Evolutionary conservation across 2,329 filamentous ascomycete genomes (phyloP).

Genomic region (Colletotrichum coccodes): DNA sequence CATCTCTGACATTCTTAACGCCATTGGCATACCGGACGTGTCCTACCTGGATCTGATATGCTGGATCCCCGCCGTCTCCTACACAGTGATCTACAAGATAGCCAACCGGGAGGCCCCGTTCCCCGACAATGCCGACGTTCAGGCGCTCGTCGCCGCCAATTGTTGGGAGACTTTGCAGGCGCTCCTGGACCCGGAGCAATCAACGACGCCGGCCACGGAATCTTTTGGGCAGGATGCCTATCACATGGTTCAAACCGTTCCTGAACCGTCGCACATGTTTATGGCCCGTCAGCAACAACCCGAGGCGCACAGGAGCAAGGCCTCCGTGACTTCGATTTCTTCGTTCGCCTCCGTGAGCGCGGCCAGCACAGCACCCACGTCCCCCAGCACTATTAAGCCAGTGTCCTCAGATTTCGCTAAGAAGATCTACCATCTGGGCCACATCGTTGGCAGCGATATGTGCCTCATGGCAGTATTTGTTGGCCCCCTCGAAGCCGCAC

Average conservation of each 20-base stretch:
- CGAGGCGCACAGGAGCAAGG: neutral
- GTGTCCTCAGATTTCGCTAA: neutral
- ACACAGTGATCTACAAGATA: neutral
- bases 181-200: neutral
- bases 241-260: neutral
- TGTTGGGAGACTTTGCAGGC: neutral
- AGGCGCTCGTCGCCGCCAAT: neutral
- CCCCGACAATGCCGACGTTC: neutral
- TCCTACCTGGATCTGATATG: neutral
- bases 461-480: neutral
- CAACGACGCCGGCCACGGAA: neutral
- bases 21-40: neutral
- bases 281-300: neutral
- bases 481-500: neutral
- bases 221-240: neutral
- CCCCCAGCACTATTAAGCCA: neutral
- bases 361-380: neutral
- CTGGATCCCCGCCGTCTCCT: neutral
- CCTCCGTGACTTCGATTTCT: neutral
- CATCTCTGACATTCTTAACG: neutral
- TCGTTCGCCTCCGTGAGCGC: neutral
- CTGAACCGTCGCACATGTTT: neutral
- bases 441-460: neutral
- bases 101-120: neutral
- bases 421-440: neutral